These are phyloP conservation scores for Nicotiana sylvestris DNA, from an alignment of 257 asterid genomes.

Conservation along the genomic window DNA sequence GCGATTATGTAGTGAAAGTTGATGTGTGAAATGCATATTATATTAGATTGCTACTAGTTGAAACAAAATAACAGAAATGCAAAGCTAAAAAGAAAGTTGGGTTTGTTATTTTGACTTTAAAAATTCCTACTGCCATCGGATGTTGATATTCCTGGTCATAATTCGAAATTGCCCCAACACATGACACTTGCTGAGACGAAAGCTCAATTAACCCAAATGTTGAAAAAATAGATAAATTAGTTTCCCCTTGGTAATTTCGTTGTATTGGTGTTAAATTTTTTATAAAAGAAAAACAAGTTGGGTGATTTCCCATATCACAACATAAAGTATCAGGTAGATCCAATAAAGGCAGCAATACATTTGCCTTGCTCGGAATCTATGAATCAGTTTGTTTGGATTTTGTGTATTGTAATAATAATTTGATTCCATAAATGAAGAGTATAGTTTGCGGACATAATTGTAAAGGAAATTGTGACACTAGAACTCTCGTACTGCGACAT, in stretches of 20 bases:
- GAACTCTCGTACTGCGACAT: no score
- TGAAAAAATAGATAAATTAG: neutral
- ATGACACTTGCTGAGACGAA: neutral
- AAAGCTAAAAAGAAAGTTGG: neutral
- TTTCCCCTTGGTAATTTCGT: constrained; percentile 25
- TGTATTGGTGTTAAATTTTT: constrained; percentile 15
- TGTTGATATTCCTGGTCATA: neutral
- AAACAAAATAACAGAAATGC: no score
- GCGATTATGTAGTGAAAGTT: no score
- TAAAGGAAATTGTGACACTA: no score
- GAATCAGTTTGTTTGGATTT: constrained; percentile 2
- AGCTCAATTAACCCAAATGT: no score
- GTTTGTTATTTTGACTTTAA: neutral
- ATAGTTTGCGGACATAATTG: no score
- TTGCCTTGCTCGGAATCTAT: constrained; percentile 26
- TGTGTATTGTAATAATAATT: no score
- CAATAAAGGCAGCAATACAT: constrained; percentile 26
- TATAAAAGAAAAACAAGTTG: neutral
- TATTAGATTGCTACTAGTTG: neutral
- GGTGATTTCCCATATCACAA: constrained; percentile 30
- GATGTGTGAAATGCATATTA: no score
- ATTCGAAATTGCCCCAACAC: neutral
- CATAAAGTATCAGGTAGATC: constrained; percentile 30
- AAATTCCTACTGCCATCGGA: neutral
- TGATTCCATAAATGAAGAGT: no score